Evolutionary conservation across 768 basidiomycete genomes (phyloP), one percentile per base, ranked within the genome.

Genomic region (Leccinum truebloodii): DNA sequence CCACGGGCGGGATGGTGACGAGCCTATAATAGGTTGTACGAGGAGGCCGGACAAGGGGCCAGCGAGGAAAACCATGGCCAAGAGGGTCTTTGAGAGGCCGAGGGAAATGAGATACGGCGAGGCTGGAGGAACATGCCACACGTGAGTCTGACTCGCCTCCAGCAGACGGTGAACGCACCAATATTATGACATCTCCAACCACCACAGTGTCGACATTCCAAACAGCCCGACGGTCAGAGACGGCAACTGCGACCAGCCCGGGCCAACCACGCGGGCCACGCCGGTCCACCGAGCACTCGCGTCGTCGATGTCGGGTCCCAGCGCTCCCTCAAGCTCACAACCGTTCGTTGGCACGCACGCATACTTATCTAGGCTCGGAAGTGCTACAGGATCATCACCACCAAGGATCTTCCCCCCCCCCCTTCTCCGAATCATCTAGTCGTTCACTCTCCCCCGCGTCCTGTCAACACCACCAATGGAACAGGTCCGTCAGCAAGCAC

Each of bases 11-110:
- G 24, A 35, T 16, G n/a, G 5, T 13, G 61, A 61, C 46, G 44
- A 62, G 84, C 93, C 92, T 66, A 96, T 92, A 48, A 95, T 71
- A 1, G 95, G 96, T 69, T 98, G 95, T 65, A 96, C 89, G 51
- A 98, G 79, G 22, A 98, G 82, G 2, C 95, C 95, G 1, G 90
- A 93, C 7, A 95, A 77, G 2, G 94, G 95, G 0, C 95, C 95
- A 2, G 95, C 95, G 50, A 96, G 81, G 71, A 98, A 95, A 14
- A 97, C 95, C 22, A 93, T 80, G 1, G 94, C 89, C 86, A 97
- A 93, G 61, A 82, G 80, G 3, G 90, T 88, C 74, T 94, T 95
- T 2, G 89, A 86, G 13, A 97, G 77, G 14, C 95, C 95, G 0
- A 97, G 85, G 0, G 93, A 92, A 56, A 95, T 80, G 3, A 98